Evolutionary conservation across 1,284 basidiomycete species (phyloP).

Genomic region (Cryptococcus sp.): DNA sequence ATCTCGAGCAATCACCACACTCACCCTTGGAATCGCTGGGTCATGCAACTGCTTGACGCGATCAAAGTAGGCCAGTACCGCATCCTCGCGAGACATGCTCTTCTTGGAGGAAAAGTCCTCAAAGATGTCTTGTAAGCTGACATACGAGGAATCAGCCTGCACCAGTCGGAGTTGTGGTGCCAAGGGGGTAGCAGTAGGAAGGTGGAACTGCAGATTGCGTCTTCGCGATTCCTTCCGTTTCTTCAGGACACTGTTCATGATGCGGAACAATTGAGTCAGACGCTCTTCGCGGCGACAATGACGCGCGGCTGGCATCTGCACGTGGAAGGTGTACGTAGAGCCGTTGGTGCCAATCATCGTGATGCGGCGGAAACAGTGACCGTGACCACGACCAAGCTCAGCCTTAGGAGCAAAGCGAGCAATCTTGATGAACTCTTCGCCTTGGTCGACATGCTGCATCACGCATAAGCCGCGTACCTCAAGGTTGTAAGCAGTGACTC

Average conservation of each 20-base stretch:
- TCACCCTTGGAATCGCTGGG: conserved; percentile 40
- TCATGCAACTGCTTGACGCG: conserved; percentile 69
- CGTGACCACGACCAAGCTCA: conserved; percentile 80
- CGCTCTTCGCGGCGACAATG: conserved; percentile 92
- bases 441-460: conserved; percentile 85
- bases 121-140: conserved; percentile 90
- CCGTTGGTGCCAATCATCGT: conserved; percentile 93
- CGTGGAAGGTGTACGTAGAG: conserved; percentile 82
- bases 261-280: conserved; percentile 86
- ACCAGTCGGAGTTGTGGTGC: conserved; percentile 82
- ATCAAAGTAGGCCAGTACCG: conserved; percentile 78
- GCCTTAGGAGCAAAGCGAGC: conserved; percentile 88
- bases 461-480: conserved; percentile 9
- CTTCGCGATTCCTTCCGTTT: conserved; percentile 93
- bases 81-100: conserved; percentile 84
- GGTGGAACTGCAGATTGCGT: conserved; percentile 86
- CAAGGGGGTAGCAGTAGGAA: conserved; percentile 84
- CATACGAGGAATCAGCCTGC: conserved; percentile 88
- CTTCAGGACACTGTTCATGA: conserved; percentile 82
- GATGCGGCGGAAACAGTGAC: conserved; percentile 86
- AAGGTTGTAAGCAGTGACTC: conserved; percentile 24
- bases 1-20: conserved; percentile 7
- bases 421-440: conserved; percentile 89
- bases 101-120: conserved; percentile 81
- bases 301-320: conserved; percentile 84